Evolutionary conservation across 2,329 filamentous ascomycete species (phyloP).

Genomic region (Fusarium secorum): DNA sequence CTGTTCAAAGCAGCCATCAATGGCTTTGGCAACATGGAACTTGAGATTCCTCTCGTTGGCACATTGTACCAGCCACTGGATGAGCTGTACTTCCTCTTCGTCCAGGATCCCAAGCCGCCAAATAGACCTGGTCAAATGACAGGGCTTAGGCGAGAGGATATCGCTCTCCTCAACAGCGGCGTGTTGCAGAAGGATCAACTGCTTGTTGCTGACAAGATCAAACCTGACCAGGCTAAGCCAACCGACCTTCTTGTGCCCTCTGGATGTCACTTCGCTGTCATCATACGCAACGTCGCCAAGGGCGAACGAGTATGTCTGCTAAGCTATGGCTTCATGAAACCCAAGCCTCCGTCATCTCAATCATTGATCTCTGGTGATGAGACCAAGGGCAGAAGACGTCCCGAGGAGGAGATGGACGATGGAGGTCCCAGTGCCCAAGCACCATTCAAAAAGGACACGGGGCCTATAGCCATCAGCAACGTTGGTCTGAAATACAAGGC

Average conservation of each 20-base stretch:
- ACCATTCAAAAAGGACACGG: neutral
- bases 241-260: neutral
- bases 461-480: neutral
- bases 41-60: neutral
- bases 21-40: neutral
- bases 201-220: conserved; percentile 2
- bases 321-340: neutral
- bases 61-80: neutral
- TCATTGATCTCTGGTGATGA: neutral
- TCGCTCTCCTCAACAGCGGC: neutral
- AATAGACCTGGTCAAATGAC: neutral
- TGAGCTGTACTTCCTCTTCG: conserved; percentile 2
- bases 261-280: neutral
- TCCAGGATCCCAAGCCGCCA: neutral
- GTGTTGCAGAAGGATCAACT: neutral
- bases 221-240: neutral
- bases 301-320: neutral
- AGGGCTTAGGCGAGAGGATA: neutral
- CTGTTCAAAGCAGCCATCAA: conserved; percentile 21
- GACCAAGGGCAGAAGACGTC: accelerated
- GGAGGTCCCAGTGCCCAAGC: neutral
- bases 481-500: neutral
- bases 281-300: neutral
- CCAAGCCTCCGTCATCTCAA: neutral
- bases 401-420: neutral